Base-by-base conservation (phyloP, 257 asterid species). In the Scutellaria minor region DNA sequence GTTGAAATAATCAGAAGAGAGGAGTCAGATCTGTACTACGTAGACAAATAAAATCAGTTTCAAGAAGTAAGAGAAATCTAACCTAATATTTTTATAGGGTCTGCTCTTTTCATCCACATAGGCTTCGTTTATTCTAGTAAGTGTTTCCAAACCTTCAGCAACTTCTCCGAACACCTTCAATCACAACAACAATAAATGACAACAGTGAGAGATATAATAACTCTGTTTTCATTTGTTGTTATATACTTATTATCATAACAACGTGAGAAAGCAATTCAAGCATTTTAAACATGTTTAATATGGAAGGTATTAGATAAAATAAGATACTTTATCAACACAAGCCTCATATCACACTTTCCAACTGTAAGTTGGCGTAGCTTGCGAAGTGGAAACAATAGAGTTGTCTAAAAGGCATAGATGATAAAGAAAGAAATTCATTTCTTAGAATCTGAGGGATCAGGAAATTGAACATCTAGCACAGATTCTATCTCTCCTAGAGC, bases 101-200 rank as follows among this genome's bases (percentile, higher is more conserved):
- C 86, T 84, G 80, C 80, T 83, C 65, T 91, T 84, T 46, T 82
- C 93, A 68, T 94, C 98, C 73, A 84, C 95, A 52, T 89, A 89
- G 66, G 97, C 83, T 85, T 91, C 98, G 72, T 94, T 94, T 78
- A 94, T 87, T 87, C 98, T 85, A 45, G 77, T 61, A 73, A 94
- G 93, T 13, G 99, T 86, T 44, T 91, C 98, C 65, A 87, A 81
- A 37, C 98, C 99, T 86, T 94, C 99, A 48, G 98, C 97, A 71
- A 91, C 80, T 89, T 91, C 97, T 22, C 98, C 99, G 75, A 94
- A 94, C 60, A 94, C 96, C 99, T 94, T 80, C 72, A 72, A 73
- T 58, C 47, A 50, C 60, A 78, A 51, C 12, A 60, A 41, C 6
- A 9, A 39, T 24, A 71, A 54, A 66, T 54, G 11, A 54, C 27